Evolutionary conservation across 2,329 filamentous ascomycete species (phyloP).

Genomic region (Dactylellina leptospora): DNA sequence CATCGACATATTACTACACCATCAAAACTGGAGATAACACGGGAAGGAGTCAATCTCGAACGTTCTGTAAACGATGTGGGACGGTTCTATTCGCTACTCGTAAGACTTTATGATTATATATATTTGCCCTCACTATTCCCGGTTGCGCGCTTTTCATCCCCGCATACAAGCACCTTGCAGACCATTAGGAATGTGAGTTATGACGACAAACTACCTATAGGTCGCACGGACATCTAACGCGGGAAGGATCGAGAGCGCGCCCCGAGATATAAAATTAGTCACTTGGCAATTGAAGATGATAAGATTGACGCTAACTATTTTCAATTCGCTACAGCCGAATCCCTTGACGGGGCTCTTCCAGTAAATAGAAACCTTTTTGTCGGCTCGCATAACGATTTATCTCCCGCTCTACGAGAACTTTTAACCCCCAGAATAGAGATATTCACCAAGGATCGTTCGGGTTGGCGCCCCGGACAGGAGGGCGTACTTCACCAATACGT

Average conservation of each 20-base stretch:
- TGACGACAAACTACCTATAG: constrained; percentile 23
- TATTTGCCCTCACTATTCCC: neutral
- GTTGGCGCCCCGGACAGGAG: constrained; percentile 49
- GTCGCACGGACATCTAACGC: constrained; percentile 6
- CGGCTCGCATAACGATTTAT: constrained; percentile 36
- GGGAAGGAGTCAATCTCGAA: constrained; percentile 51
- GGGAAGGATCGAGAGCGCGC: neutral
- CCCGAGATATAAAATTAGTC: constrained; percentile 6
- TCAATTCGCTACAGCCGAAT: constrained; percentile 37
- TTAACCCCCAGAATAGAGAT: constrained; percentile 46
- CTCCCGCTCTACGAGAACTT: constrained; percentile 33
- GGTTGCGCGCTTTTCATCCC: constrained; percentile 18
- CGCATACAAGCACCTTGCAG: constrained; percentile 14
- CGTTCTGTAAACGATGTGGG: constrained; percentile 52
- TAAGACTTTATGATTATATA: constrained; percentile 29
- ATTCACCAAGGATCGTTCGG: constrained; percentile 43
- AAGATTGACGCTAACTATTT: constrained; percentile 16
- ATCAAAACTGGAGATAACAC: constrained; percentile 51
- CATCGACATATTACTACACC: constrained; percentile 52
- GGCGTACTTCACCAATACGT: constrained; percentile 52
- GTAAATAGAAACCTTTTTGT: constrained; percentile 51
- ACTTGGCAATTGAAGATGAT: constrained; percentile 1
- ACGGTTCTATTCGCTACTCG: constrained; percentile 53
- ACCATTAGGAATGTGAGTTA: constrained; percentile 39
- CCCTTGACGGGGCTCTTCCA: constrained; percentile 47